Evolutionary conservation across 306 rosid species (phyloP).

Genomic region (Trifolium fragiferum): DNA sequence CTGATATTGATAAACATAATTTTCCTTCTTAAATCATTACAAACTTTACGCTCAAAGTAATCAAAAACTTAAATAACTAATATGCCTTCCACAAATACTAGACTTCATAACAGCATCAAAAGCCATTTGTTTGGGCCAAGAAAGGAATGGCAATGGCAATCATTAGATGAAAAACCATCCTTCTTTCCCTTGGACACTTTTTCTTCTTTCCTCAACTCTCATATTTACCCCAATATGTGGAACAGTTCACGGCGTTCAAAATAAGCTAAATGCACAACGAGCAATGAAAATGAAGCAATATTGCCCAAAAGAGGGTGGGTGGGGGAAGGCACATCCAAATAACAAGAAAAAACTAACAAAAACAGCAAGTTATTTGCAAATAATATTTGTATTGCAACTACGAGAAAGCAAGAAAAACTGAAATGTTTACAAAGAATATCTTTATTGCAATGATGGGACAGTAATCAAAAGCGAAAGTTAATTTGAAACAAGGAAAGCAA

Average conservation of each 20-base stretch:
- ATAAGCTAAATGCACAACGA: slow-evolving; percentile 24
- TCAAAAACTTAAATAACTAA: slow-evolving; percentile 3
- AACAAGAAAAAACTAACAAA: slow-evolving; percentile 28
- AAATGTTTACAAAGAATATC: slow-evolving; percentile 34
- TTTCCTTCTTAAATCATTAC: slow-evolving; percentile 28
- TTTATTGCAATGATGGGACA: slow-evolving; percentile 9
- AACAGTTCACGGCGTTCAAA: not conserved
- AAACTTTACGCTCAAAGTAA: slow-evolving; percentile 25
- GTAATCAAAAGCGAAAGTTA: slow-evolving; percentile 16
- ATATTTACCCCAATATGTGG: slow-evolving; percentile 16
- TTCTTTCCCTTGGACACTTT: not conserved
- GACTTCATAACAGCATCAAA: slow-evolving; percentile 3
- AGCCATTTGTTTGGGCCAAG: not conserved
- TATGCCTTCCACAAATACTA: slow-evolving; percentile 20
- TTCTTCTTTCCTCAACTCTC: slow-evolving; percentile 11
- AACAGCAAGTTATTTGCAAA: slow-evolving; percentile 7
- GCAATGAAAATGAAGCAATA: slow-evolving; percentile 22
- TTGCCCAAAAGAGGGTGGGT: not conserved
- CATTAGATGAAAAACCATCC: slow-evolving; percentile 21
- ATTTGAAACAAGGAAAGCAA: slow-evolving; percentile 34
- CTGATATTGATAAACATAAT: not conserved
- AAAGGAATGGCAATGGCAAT: not conserved
- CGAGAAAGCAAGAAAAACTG: slow-evolving; percentile 21
- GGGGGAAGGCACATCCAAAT: not conserved
- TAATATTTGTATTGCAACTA: slow-evolving; percentile 15